These are phyloP conservation scores for Dactylellina haptotyla DNA, from an alignment of 2,329 filamentous ascomycete genomes.

Conservation along the genomic window DNA sequence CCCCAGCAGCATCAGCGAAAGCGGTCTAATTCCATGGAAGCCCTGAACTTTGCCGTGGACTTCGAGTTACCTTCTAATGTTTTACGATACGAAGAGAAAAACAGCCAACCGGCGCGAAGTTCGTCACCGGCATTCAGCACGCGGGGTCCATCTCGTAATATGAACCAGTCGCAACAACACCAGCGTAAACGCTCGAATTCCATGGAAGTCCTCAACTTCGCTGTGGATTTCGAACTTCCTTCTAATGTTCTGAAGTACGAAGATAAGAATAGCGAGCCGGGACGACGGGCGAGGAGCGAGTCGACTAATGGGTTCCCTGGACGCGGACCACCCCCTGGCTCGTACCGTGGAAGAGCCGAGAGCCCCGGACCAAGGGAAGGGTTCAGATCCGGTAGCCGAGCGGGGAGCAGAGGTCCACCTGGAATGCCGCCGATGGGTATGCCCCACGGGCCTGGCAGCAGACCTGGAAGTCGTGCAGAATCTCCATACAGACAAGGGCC, in stretches of 20 bases:
- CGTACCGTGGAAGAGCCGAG: conserved; percentile 33
- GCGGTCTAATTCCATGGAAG: no score
- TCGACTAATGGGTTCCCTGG: conserved; percentile 11
- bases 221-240: conserved; percentile 39
- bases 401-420: conserved; percentile 41
- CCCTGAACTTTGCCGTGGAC: no score
- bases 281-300: conserved; percentile 28
- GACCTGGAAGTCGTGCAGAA: conserved; percentile 32
- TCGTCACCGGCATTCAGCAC: no score
- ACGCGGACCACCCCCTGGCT: conserved; percentile 36
- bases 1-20: no score
- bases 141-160: conserved; percentile 4
- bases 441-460: conserved; percentile 10
- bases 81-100: no score
- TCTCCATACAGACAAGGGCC: conserved; percentile 43
- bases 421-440: conserved; percentile 21
- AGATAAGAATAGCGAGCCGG: conserved; percentile 23
- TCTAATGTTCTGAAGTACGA: conserved; percentile 19
- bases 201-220: conserved; percentile 41
- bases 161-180: conserved; percentile 11
- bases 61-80: no score
- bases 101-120: no score
- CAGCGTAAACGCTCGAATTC: conserved; percentile 46
- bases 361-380: conserved; percentile 42
- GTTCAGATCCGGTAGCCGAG: conserved; percentile 43